Evolutionary conservation across 805 yeast species (phyloP), one percentile per base, ranked within the genome.

Genomic region (Cyberlindnera petersonii): DNA sequence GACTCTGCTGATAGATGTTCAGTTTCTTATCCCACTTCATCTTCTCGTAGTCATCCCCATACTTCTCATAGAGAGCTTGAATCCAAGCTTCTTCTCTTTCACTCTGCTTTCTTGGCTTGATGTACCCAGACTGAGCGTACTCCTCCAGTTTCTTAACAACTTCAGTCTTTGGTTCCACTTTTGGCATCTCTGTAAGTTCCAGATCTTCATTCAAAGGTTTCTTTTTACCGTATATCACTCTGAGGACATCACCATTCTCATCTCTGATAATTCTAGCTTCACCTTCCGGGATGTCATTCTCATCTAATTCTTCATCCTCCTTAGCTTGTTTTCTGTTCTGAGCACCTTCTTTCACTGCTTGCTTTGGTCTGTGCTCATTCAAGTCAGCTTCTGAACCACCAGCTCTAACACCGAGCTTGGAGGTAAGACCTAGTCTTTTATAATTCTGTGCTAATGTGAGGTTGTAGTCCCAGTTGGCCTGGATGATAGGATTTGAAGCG

Each of bases 21-120:
- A 89, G 69, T 60, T 84, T 84, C 63, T 75, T 76, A 61, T 93
- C 98, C 85, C 95, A 84, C 59, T 78, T 82, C 98, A 93, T 93
- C 52, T 80, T 85, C 33, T 74, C 81, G 58, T 79, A 88, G 59
- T 93, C 82, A 49, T 87, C 94, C 14, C 96, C 96, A 56, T 93
- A 79, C 59, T 86, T 87, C 16, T 75, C 76, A 43, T 79, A 71
- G 27, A 93, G 66, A 18, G 61, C 62, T 33, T 59, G 63, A 29
- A 86, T 60, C 95, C 96, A 87, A 24, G 73, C 82, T 31, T 61
- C 64, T 60, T 93, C 98, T 51, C 95, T 68, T 29, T 72, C 82
- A 44, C 86, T 75, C 50, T 77, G 84, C 16, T 60, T 61, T 53
- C 83, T 73, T 40, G 71, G 81, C 37, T 62, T 69, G 26, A 63